Conservation (phyloP, 768 basidiomycete species). For the Termitomyces sp. region DNA sequence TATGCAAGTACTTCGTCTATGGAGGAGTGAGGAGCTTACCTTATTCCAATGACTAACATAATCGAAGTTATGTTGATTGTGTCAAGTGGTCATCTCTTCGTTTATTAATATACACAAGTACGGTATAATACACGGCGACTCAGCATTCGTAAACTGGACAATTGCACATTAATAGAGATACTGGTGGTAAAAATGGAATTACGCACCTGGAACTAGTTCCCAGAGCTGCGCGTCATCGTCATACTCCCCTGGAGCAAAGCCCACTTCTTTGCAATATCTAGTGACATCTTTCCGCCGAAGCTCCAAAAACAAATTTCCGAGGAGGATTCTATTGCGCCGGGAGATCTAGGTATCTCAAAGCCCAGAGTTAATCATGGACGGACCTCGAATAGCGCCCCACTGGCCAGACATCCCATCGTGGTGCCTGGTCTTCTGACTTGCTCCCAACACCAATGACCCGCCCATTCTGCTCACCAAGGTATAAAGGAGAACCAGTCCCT, state of each 20-base stretch:
- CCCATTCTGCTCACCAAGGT: slow-evolving; percentile 6
- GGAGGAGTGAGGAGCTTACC: too few relatives aligned
- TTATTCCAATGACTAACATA: too few relatives aligned
- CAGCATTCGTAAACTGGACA: background rate
- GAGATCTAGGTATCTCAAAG: background rate
- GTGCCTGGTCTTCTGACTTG: slow-evolving; percentile 5
- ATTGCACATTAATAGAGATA: background rate
- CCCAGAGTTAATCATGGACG: background rate
- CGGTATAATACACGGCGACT: background rate
- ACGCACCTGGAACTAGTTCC: slow-evolving; percentile 3
- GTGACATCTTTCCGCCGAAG: background rate
- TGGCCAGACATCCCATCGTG: slow-evolving; percentile 9
- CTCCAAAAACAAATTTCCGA: slow-evolving; percentile 6
- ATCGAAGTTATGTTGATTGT: too few relatives aligned
- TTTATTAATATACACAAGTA: too few relatives aligned
- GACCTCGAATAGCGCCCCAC: slow-evolving; percentile 7
- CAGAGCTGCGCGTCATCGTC: slow-evolving; percentile 7
- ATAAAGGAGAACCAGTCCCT: background rate
- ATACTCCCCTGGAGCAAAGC: slow-evolving; percentile 7
- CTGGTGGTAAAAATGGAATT: background rate
- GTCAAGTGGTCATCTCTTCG: too few relatives aligned
- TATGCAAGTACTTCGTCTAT: too few relatives aligned
- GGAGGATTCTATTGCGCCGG: background rate
- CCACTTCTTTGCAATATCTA: slow-evolving; percentile 1
- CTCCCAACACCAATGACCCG: slow-evolving; percentile 1